Conservation (phyloP, 495 filamentous ascomycete species). For the Aeminium ludgeri region DNA sequence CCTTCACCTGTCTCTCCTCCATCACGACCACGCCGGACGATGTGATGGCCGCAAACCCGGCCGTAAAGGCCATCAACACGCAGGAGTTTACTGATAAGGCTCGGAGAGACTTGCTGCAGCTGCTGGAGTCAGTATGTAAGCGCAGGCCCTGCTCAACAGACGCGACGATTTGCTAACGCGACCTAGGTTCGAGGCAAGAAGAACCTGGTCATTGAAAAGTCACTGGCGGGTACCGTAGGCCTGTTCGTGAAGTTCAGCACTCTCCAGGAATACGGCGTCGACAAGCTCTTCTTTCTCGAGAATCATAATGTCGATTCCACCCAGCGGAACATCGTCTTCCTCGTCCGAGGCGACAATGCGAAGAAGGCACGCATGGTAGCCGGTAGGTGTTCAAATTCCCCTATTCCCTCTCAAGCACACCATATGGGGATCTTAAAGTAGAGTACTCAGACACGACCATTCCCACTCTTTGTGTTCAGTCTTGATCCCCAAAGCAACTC, state of each 20-base stretch:
- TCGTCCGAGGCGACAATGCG: slow-evolving; percentile 74
- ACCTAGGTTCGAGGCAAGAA: slow-evolving; percentile 89
- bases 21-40: not conserved
- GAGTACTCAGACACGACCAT: slow-evolving; percentile 38
- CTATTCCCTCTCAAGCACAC: not conserved
- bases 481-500: slow-evolving; percentile 46
- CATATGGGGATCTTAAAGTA: slow-evolving; percentile 39
- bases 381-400: slow-evolving; percentile 43
- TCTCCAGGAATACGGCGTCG: slow-evolving; percentile 85
- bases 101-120: slow-evolving; percentile 19
- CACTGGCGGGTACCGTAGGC: slow-evolving; percentile 74
- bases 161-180: slow-evolving; percentile 17
- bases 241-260: slow-evolving; percentile 86
- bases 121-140: slow-evolving; percentile 21
- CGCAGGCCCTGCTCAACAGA: not conserved
- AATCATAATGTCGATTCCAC: slow-evolving; percentile 84
- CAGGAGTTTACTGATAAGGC: slow-evolving; percentile 20
- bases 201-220: slow-evolving; percentile 84
- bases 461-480: slow-evolving; percentile 44
- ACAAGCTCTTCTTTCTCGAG: slow-evolving; percentile 87
- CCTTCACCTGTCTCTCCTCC: not conserved
- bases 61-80: slow-evolving; percentile 19
- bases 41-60: slow-evolving; percentile 14
- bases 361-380: slow-evolving; percentile 68
- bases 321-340: slow-evolving; percentile 89